Evolutionary conservation across 2,329 filamentous ascomycete genomes (phyloP).

Genomic region (Trichoderma harzianum): DNA sequence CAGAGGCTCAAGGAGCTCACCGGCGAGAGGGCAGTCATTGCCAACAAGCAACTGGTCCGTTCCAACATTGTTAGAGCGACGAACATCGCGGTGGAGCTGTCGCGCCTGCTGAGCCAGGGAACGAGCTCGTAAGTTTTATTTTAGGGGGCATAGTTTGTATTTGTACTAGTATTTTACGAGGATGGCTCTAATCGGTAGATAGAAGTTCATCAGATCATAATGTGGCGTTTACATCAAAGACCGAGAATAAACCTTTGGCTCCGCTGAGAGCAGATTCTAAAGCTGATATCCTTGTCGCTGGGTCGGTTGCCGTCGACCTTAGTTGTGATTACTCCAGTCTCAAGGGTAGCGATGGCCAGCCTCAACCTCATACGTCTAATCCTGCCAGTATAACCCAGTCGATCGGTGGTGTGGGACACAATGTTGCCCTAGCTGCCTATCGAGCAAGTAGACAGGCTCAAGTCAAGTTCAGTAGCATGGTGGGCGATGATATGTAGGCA

Average conservation of each 20-base stretch:
- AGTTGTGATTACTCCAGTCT: constrained; percentile 67
- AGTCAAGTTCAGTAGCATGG: constrained; percentile 73
- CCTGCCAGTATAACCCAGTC: constrained; percentile 76
- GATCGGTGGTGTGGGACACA: constrained; percentile 87
- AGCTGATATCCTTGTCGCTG: constrained; percentile 77
- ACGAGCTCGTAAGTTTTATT: constrained; percentile 36
- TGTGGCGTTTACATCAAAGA: constrained; percentile 18
- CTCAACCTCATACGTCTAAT: constrained; percentile 76
- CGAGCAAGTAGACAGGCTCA: constrained; percentile 56
- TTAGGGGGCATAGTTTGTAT: constrained; percentile 19
- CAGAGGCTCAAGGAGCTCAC: constrained; percentile 76
- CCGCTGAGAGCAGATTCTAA: constrained; percentile 23
- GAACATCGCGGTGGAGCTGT: constrained; percentile 53
- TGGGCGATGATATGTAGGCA: constrained; percentile 71
- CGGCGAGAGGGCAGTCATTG: constrained; percentile 64
- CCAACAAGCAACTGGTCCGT: constrained; percentile 64
- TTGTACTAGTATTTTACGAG: constrained; percentile 17
- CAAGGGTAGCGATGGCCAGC: constrained; percentile 32
- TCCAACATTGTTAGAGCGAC: constrained; percentile 54
- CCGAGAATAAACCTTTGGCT: constrained; percentile 19
- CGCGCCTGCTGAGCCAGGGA: constrained; percentile 37
- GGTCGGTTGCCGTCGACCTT: constrained; percentile 84
- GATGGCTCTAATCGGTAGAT: constrained; percentile 37
- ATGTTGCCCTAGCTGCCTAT: constrained; percentile 82
- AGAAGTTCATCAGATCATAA: constrained; percentile 27